Percentiles rank a stretch among this genome's conserved stretches.
phyloP scores from a whole-genome alignment of 108 stramenopile species.

The Bacterosira constricta region DNA sequence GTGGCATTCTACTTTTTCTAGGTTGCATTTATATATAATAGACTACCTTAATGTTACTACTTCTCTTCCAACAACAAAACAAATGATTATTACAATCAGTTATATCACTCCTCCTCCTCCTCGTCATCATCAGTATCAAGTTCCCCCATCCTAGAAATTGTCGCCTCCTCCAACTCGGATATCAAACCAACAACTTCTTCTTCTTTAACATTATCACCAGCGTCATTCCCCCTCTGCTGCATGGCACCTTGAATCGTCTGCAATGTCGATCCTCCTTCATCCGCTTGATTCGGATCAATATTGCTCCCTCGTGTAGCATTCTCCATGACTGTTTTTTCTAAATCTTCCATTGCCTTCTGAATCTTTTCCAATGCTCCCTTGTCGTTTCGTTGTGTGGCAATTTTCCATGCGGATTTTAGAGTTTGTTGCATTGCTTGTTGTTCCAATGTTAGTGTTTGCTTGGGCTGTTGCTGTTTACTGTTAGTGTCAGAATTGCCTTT shows the following conservation, averaged over 20 bases:
- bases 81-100: constrained; percentile 3
- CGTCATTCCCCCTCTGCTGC: constrained; percentile 13
- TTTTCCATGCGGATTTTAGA: constrained; percentile 45
- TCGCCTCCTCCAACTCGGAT: constrained; percentile 39
- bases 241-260: constrained; percentile 37
- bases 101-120: no score
- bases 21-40: no score
- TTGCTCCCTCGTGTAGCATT: neutral
- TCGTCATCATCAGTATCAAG: neutral
- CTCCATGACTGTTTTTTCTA: constrained; percentile 23
- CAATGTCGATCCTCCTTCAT: constrained; percentile 17
- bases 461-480: neutral
- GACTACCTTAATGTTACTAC: neutral
- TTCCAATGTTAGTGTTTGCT: constrained; percentile 38
- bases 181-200: constrained; percentile 43
- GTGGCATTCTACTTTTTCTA: no score
- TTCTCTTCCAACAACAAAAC: neutral
- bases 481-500: neutral
- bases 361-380: constrained; percentile 40
- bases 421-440: constrained; percentile 36
- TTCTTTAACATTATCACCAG: neutral
- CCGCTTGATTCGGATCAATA: neutral
- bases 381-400: constrained; percentile 36
- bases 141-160: neutral
- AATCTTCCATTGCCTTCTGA: constrained; percentile 45